Conservation (phyloP, 192 early-diverging fungal genomes). For the Coemansia sp. region DNA sequence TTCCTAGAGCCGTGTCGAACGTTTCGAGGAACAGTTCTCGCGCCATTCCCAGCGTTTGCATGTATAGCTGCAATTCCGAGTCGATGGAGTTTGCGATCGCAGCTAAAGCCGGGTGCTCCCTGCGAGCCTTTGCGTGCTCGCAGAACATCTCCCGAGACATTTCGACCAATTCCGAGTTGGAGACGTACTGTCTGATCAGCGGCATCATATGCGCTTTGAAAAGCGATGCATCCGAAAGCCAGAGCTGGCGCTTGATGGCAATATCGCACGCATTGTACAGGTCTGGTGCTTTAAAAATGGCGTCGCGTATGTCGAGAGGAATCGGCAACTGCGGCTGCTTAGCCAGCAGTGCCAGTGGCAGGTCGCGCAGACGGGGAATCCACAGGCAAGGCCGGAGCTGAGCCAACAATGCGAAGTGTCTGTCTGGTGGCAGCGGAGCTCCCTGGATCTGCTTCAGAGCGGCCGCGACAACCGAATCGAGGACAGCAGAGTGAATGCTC, state of each 20-base stretch:
- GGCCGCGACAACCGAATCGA: slow-evolving; percentile 18
- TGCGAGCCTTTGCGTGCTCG: slow-evolving; percentile 1
- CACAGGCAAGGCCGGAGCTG: slow-evolving; percentile 27
- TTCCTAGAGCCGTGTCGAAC: slow-evolving; percentile 26
- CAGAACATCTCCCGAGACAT: slow-evolving; percentile 40
- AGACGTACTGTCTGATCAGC: slow-evolving; percentile 22
- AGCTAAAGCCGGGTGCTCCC: slow-evolving; percentile 16
- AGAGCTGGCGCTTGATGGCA: slow-evolving; percentile 36
- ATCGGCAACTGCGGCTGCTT: slow-evolving; percentile 23
- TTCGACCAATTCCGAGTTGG: slow-evolving; percentile 3
- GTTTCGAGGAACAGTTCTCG: slow-evolving; percentile 34
- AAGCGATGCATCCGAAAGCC: slow-evolving; percentile 25
- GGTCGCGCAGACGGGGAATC: slow-evolving; percentile 25
- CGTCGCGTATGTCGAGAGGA: slow-evolving; percentile 26
- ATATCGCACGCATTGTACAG: slow-evolving; percentile 33
- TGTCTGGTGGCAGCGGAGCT: slow-evolving; percentile 21
- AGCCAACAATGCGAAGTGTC: slow-evolving; percentile 19
- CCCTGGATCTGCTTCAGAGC: slow-evolving; percentile 29
- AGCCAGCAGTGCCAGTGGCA: slow-evolving; percentile 39
- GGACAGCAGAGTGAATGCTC: slow-evolving; percentile 27
- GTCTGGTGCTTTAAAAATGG: slow-evolving; percentile 10
- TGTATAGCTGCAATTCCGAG: slow-evolving; percentile 35
- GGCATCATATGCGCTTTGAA: slow-evolving; percentile 35
- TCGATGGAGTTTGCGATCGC: slow-evolving; percentile 31
- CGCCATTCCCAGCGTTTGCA: slow-evolving; percentile 36